A percentile compares a stretch with the other conserved stretches of the same genome.
Evolutionary conservation across 2,329 filamentous ascomycete species (phyloP).

Genomic region (Pseudocercospora fijiensis): DNA sequence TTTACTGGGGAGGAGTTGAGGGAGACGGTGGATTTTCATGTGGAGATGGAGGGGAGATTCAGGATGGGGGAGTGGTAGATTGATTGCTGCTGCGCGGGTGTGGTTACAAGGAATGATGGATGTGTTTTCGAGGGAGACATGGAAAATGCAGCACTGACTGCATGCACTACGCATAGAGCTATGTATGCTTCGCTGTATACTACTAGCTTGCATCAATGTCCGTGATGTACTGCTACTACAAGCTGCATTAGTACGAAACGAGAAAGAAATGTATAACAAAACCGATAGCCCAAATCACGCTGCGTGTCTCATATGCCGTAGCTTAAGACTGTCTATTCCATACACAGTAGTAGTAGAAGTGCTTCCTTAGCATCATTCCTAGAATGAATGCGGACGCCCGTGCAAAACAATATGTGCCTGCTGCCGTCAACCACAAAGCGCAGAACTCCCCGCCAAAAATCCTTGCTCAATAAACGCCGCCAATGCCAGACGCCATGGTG

Average conservation of each 20-base stretch:
- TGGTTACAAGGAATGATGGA: no score
- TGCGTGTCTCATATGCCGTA: conserved; percentile 9
- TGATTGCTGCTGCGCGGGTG: no score
- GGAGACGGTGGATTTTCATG: conserved; percentile 69
- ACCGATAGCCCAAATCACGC: not conserved
- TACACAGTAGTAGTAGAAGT: not conserved
- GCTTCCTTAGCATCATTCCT: not conserved
- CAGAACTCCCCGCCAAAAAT: not conserved
- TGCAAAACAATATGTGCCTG: not conserved
- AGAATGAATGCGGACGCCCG: not conserved
- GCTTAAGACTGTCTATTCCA: conserved; percentile 4
- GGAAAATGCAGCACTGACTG: not conserved
- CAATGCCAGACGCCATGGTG: not conserved
- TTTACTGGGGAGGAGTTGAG: conserved; percentile 73
- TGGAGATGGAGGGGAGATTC: conserved; percentile 91
- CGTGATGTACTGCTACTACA: not conserved
- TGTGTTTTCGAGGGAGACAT: no score
- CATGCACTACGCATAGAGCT: conserved; percentile 1
- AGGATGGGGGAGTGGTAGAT: conserved; percentile 63
- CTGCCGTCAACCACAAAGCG: not conserved
- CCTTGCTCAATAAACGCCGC: not conserved
- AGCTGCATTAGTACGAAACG: conserved; percentile 18
- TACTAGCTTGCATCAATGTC: conserved; percentile 4
- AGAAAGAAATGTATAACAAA: not conserved
- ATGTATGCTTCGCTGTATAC: conserved; percentile 19